Evolutionary conservation across 495 filamentous ascomycete genomes (phyloP), one percentile per base, ranked within the genome.

Genomic region (Platismatia glauca): DNA sequence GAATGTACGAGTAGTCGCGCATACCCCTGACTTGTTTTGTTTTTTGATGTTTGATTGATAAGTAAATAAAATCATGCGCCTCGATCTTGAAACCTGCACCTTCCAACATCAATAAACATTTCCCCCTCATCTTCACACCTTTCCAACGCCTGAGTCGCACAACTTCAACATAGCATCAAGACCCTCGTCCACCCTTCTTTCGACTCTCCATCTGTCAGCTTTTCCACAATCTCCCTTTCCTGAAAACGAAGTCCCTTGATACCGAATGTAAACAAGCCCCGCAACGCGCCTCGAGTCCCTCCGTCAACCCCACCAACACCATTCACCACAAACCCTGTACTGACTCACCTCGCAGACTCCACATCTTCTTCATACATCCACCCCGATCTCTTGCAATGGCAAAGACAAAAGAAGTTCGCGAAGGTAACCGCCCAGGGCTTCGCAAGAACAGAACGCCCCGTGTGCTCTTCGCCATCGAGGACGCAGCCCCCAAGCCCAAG

Each of bases 391-490:
- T 11, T n/a, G 12, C 29, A 20, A 44, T 55, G 52, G 43, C 61
- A 8, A 63, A 63, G 37, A 63, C 56, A 34, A 63, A 63, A 8
- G 39, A 34, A 35, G 24, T 52, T 31, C 48, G 48, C 24, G 48
- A 57, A 34, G 48, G 27, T 18, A 22, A 20, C 61, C 53, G 29
- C 34, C 4, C 22, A 7, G 16, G 60, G 24, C 33, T 55, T 39
- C 31, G 55, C 44, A 53, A 62, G 34, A 62, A 57, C 33, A 34
- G 63, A 52, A 57, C 65, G 22, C 58, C 60, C 22, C 59, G 60
- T 57, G 64, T 62, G 48, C 53, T 57, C 59, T 61, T 68, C 52
- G 57, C 61, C 62, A 60, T 61, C 41, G 56, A 66, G 38, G 43
- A 57, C 38, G 29, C 59, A 4, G 61, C 57, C 52, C 57, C 60